Conservation (phyloP, 208 protist genomes). For the Trichomonas vaginalis region DNA sequence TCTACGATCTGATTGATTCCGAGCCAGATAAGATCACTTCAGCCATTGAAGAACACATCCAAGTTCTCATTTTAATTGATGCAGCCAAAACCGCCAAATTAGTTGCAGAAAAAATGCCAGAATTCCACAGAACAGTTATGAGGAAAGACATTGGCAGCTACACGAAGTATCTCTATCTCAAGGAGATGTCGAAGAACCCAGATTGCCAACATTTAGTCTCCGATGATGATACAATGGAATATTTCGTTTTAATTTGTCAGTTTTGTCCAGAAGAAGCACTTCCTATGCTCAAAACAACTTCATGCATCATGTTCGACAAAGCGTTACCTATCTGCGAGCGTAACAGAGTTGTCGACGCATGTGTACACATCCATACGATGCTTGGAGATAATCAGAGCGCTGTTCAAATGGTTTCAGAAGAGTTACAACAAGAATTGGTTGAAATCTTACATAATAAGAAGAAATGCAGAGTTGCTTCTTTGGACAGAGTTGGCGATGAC, state of each 20-base stretch:
- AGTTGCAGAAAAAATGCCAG: background rate
- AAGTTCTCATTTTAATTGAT: background rate
- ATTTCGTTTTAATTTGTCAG: background rate
- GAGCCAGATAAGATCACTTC: background rate
- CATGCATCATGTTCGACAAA: background rate
- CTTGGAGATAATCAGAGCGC: background rate
- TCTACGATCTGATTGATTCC: background rate
- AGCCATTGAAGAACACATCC: background rate
- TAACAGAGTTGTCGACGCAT: background rate
- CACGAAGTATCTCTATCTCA: background rate
- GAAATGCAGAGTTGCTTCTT: background rate
- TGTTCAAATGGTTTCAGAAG: background rate
- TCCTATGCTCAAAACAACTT: background rate
- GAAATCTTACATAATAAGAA: background rate
- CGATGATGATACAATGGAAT: background rate
- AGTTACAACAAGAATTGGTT: background rate
- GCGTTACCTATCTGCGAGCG: background rate
- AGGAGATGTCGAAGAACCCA: background rate
- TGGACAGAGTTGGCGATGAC: background rate
- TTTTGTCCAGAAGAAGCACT: background rate
- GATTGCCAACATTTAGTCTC: background rate
- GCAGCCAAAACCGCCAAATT: background rate
- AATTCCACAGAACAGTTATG: background rate
- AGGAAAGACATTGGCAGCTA: background rate
- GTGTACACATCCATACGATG: background rate